Evolutionary conservation across 23 red algal genomes (phyloP).

Genomic region (Gracilaria gracilis): DNA sequence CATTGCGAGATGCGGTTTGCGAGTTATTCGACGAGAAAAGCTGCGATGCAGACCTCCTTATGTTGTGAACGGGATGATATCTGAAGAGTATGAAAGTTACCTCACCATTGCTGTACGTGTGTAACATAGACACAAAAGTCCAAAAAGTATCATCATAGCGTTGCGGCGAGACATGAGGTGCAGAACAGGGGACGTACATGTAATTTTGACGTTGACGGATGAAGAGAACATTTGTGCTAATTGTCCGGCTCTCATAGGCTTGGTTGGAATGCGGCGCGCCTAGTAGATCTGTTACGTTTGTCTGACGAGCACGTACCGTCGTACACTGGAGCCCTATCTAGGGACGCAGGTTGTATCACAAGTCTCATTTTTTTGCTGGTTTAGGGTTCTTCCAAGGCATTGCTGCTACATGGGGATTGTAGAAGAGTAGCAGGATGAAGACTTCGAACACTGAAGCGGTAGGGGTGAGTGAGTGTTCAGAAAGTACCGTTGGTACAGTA

Average conservation of each 20-base stretch:
- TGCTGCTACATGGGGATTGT: too few relatives aligned
- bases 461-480: too few relatives aligned
- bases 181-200: too few relatives aligned
- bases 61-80: conserved; percentile 56
- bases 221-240: neutral
- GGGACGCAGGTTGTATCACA: too few relatives aligned
- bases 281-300: neutral
- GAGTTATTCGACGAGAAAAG: conserved; percentile 61
- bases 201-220: neutral
- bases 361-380: too few relatives aligned
- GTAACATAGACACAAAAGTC: conserved; percentile 11
- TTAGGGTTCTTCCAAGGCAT: neutral
- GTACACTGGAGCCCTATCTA: neutral
- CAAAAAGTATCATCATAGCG: too few relatives aligned
- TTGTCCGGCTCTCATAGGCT: too few relatives aligned
- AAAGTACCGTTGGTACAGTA: too few relatives aligned
- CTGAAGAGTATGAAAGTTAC: conserved; percentile 52
- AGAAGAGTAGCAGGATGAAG: too few relatives aligned
- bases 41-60: conserved; percentile 62
- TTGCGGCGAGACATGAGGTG: neutral
- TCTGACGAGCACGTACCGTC: neutral
- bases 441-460: neutral
- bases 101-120: conserved; percentile 53
- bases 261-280: too few relatives aligned
- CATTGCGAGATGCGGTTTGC: conserved; percentile 52